A percentile compares a stretch with the other conserved stretches of the same genome.
These are phyloP conservation scores for Fusarium drepaniforme DNA, from an alignment of 2,329 filamentous ascomycete genomes.

Conservation along the genomic window DNA sequence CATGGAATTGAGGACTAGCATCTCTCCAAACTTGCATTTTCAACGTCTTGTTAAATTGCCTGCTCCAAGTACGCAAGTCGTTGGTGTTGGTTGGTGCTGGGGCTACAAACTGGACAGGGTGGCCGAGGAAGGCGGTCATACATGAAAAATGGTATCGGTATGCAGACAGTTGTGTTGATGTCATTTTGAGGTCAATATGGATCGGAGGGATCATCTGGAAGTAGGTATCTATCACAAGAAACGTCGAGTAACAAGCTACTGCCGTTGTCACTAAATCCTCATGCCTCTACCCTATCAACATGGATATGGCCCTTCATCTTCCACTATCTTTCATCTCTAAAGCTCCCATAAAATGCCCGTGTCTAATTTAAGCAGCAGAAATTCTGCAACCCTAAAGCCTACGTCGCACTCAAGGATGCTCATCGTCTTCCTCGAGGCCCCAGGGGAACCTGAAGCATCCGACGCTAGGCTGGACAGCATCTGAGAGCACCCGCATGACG, in stretches of 20 bases:
- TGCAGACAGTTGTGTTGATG: background rate
- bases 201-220: background rate
- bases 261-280: background rate
- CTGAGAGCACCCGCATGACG: background rate
- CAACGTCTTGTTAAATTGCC: background rate
- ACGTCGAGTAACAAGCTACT: background rate
- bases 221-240: background rate
- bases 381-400: background rate
- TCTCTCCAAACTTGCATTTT: background rate
- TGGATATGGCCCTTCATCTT: background rate
- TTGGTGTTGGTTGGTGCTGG: background rate
- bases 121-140: background rate
- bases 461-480: background rate
- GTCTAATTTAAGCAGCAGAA: background rate
- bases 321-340: background rate
- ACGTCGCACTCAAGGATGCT: background rate
- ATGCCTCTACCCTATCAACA: background rate
- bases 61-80: background rate
- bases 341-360: background rate
- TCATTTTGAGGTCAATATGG: background rate
- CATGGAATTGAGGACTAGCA: background rate
- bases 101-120: background rate
- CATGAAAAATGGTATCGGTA: background rate
- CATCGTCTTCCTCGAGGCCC: background rate
- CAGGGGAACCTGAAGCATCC: background rate